Evolutionary conservation across 805 yeast genomes (phyloP), one percentile per base, ranked within the genome.

Genomic region (Saturnispora serradocipensis): DNA sequence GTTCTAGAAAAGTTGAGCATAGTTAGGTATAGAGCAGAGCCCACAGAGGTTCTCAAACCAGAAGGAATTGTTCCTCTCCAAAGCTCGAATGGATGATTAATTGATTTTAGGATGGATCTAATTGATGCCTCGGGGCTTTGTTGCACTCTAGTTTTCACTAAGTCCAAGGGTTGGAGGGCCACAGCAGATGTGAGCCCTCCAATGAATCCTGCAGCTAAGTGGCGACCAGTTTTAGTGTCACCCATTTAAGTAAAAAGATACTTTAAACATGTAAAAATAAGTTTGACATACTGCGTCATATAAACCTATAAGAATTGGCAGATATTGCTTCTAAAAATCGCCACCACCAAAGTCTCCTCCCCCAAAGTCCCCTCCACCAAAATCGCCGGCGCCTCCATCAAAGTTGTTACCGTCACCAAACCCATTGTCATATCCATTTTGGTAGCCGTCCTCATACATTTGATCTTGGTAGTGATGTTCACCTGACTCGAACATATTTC

Each of bases 11-110:
- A 58, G 53, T 88, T 85, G 50, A 93, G 69, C 15, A 84, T 74
- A 0, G 96, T 77, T 49, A 93, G 73, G 61, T 93, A 93, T 34
- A 93, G 67, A 0, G 93, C 96, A 43, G 95, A 85, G 0, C 99
- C 99, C 11, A 88, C 72, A 0, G 97, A 88, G 0, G 97, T 91
- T 54, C 99, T 74, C 25, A 91, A 60, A 0, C 95, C 89, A 20
- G 96, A 87, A 0, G 99, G 97, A 38, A 89, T 60, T 0, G 96
- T 91, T 0, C 99, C 99, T 51, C 96, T 75, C 99, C 99, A 93
- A 39, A 90, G 71, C 48, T 82, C 80, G 46, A 63, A 65, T 25
- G 73, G 51, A 20, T 70, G 65, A 2, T 67, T 66, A 9, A 84
- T 57, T 45, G 76, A 75, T 50, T 65, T 69, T 13, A 73, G 46